phyloP scores from a whole-genome alignment of 768 basidiomycete species.

The Tylopilus vinaceipallidus region DNA sequence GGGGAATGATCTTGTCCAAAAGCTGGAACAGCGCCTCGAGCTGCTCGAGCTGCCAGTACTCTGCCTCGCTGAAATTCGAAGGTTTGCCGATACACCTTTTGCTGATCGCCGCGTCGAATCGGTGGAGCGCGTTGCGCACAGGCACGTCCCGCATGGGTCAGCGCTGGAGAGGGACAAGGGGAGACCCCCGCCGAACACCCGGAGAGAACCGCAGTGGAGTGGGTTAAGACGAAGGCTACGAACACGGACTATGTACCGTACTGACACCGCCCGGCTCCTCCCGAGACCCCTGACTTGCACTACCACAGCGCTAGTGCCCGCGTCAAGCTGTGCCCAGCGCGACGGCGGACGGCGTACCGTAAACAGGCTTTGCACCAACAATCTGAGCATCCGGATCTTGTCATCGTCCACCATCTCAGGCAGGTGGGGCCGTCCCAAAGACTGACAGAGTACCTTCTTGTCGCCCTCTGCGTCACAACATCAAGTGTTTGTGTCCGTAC shows the following conservation, averaged over 20 bases:
- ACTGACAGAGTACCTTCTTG: constrained; percentile 61
- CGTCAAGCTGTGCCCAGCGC: too few species aligned
- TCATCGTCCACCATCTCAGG: constrained; percentile 65
- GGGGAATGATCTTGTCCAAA: constrained; percentile 70
- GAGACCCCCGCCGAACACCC: too few species aligned
- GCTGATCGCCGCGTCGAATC: constrained; percentile 61
- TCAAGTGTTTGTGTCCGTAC: too few species aligned
- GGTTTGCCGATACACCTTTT: constrained; percentile 76
- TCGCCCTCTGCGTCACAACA: constrained; percentile 57
- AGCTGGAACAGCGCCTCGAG: constrained; percentile 67
- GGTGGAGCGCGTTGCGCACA: constrained; percentile 65
- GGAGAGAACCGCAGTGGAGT: too few species aligned
- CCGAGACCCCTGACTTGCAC: too few species aligned
- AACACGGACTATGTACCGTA: too few species aligned
- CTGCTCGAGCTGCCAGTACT: constrained; percentile 58
- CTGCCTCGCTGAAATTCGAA: constrained; percentile 69
- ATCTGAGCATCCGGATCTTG: constrained; percentile 59
- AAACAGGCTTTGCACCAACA: constrained; percentile 49
- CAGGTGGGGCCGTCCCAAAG: constrained; percentile 59
- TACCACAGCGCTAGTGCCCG: too few species aligned
- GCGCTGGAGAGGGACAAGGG: too few species aligned
- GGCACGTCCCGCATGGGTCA: constrained; percentile 57
- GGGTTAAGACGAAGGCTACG: too few species aligned
- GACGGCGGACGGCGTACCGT: too few species aligned
- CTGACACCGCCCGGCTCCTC: too few species aligned